A percentile compares a stretch with the other conserved stretches of the same genome.
These are phyloP conservation scores for Hortiboletus rubellus DNA, from an alignment of 1,284 basidiomycete genomes.

Conservation along the genomic window DNA sequence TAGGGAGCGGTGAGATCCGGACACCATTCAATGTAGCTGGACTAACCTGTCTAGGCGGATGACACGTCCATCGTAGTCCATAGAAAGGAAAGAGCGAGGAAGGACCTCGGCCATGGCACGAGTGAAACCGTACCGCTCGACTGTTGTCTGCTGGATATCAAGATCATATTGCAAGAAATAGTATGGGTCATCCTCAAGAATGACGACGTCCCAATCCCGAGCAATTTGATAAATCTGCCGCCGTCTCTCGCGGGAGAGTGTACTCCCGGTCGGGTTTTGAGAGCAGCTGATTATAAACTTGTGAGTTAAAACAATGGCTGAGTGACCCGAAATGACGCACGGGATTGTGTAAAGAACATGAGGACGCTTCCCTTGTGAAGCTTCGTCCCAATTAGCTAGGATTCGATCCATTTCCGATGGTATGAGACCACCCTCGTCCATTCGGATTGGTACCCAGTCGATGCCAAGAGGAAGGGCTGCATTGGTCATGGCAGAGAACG, in stretches of 20 bases:
- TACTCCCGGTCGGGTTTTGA: constrained; percentile 59
- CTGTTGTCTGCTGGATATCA: constrained; percentile 21
- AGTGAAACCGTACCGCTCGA: constrained; percentile 30
- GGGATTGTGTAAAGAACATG: constrained; percentile 35
- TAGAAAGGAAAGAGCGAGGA: constrained; percentile 47
- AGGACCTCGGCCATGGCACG: constrained; percentile 36
- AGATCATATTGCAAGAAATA: constrained; percentile 50
- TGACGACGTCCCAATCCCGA: constrained; percentile 52
- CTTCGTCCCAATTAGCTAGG: constrained; percentile 50
- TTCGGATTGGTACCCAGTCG: constrained; percentile 47
- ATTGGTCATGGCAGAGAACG: constrained; percentile 46
- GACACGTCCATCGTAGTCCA: constrained; percentile 58
- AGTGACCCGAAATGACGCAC: constrained; percentile 19
- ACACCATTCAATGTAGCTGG: constrained; percentile 31
- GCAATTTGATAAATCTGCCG: constrained; percentile 55
- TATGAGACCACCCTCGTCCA: constrained; percentile 55
- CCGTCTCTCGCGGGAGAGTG: constrained; percentile 50
- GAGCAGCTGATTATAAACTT: constrained; percentile 24
- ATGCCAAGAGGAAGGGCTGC: constrained; percentile 43
- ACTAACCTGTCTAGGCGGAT: constrained; percentile 49
- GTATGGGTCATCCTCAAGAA: constrained; percentile 59
- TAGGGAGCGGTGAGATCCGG: not conserved
- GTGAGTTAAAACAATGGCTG: constrained; percentile 15
- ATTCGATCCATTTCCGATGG: constrained; percentile 51
- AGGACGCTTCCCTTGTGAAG: constrained; percentile 34